Evolutionary conservation across 768 basidiomycete genomes (phyloP), one percentile per base, ranked within the genome.

Genomic region (Hericium alpestre): DNA sequence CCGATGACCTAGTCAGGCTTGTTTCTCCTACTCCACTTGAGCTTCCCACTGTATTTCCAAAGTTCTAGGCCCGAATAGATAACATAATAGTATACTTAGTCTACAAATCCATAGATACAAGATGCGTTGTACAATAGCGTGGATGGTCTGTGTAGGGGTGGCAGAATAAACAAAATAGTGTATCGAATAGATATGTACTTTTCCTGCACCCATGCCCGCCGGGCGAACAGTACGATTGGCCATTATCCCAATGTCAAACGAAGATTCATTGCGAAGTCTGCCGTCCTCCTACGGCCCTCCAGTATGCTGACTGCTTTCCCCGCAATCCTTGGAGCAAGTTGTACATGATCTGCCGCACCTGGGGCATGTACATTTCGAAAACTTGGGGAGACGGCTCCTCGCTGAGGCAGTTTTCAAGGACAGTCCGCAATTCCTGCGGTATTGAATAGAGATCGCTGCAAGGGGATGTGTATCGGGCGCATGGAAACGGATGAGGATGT

Each of bases 381-480:
- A 64, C 61, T 10, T 60, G 62, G 16, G 63, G 64, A 3, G 74
- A 73, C 1, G 76, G 65, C 4, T 65, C 61, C 53, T 78, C 76
- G 23, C 75, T 76, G 16, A 78, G 71, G 56, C 75, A 74, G n/a
- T 67, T 67, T 55, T 78, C 76, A 38, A 78, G 71, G 18, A 67
- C 70, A 3, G 63, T 47, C 37, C 76, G 73, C 2, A 78, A 68
- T 25, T 69, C 68, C 9, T 66, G 61, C 7, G 75, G 73, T 40
- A 75, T 68, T n/a, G 67, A 59, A 56, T 67, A 70, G 5, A 77
- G 63, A 47, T 78, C 76, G 57, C 76, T 76, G 59, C 8, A 56
- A 52, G 25, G 25, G 11, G 47, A 16, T 15, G 43, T 53, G 55
- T 65, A 12, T 56, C n/a, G 41, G 8, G 15, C 38, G 20, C 58